Percentiles rank a stretch among this genome's conserved stretches.
These are phyloP conservation scores for Lachancea mirantina DNA, from an alignment of 805 yeast genomes.

Conservation along the genomic window DNA sequence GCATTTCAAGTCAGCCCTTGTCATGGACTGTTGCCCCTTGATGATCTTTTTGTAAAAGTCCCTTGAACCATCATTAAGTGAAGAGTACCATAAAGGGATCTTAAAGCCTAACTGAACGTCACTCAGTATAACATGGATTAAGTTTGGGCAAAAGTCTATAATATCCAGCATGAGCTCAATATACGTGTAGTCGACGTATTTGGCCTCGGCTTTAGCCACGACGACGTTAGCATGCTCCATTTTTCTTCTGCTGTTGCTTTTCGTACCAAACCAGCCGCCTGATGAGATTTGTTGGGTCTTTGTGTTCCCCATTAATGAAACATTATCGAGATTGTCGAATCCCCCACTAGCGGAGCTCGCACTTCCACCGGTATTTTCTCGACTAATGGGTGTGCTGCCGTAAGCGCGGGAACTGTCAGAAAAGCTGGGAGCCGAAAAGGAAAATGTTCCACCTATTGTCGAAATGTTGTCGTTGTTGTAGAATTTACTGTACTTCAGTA, in stretches of 20 bases:
- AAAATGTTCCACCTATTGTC: conserved; percentile 27
- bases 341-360: conserved; percentile 1
- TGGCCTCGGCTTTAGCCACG: conserved; percentile 17
- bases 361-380: neutral
- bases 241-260: no score
- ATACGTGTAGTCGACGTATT: conserved; percentile 27
- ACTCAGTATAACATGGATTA: conserved; percentile 35
- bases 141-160: conserved; percentile 41
- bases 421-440: no score
- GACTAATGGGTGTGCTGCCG: neutral
- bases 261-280: no score
- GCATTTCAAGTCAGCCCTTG: conserved; percentile 25
- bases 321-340: no score
- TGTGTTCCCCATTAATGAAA: no score
- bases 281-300: no score
- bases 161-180: conserved; percentile 36
- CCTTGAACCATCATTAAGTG: conserved; percentile 28
- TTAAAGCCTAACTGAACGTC: conserved; percentile 49
- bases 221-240: no score
- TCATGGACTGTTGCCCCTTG: conserved; percentile 28
- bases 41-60: conserved; percentile 30
- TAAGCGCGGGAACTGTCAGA: no score
- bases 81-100: conserved; percentile 40
- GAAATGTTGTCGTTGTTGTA: conserved; percentile 14
- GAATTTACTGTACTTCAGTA: conserved; percentile 28